Evolutionary conservation across 441 rosid genomes (phyloP), one percentile per base, ranked within the genome.

Genomic region (Pelargonium myrrhifolium): DNA sequence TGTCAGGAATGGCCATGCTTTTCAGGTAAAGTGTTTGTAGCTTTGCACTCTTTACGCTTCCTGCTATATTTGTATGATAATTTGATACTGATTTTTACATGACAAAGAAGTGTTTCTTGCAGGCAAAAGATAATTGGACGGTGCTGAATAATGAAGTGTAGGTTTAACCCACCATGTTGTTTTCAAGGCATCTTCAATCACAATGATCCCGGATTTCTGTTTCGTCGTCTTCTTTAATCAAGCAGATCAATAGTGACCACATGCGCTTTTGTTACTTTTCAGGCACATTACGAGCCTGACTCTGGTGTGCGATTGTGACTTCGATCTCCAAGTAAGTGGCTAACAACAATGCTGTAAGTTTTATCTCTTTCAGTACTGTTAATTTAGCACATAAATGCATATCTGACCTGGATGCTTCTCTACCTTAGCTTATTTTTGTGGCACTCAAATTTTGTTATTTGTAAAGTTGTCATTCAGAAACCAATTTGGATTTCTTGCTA

Each of bases 221-320:
- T 51, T 51, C 20, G 22, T 51, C 58, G 0, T 51, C 2, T 49
- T 49, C 17, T n/a, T n/a, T 6, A 14, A 49, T 49, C 18, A 17
- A 49, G 58, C 20, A 51, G 20, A 51, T 51, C 58, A 51, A 51
- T 18, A 51, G 58, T 18, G 58, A 51, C 58, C 58, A 51, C 58
- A 51, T n/a, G 58, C 20, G 15, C 18, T 15, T 14, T 7, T 7
- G 22, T 51, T n/a, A 21, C 58, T n/a, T 51, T 51, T 17, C 10
- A 18, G 58, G 6, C 20, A 51, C 58, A 51, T 51, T 51, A 51
- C 58, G 17, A 6, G 58, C 15, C 58, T n/a, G 15, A 35, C 39
- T 35, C 39, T 35, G 39, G 39, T 35, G 39, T 35, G 58, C 17
- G 58, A 51, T 51, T 15, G 58, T 15, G 9, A 51, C 58, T 51